Conservation (phyloP, 352 stramenopile genomes). For the Phytophthora rubi region DNA sequence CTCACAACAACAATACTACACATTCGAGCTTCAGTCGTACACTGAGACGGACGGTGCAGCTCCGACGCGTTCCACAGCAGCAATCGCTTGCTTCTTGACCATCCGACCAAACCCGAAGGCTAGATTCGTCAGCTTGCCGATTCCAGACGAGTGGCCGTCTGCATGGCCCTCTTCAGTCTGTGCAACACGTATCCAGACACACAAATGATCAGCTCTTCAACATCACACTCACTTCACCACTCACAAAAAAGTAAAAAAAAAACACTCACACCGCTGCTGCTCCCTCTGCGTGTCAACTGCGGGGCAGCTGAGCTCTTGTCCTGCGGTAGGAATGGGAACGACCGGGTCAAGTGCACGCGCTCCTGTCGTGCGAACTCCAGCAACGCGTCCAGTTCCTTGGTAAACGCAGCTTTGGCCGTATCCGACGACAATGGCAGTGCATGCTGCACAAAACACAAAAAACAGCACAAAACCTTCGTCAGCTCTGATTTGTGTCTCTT, state of each 20-base stretch:
- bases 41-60: constrained; percentile 58
- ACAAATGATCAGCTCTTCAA: neutral
- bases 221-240: neutral
- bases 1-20: neutral
- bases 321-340: constrained; percentile 65
- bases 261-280: constrained; percentile 22
- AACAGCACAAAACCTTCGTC: neutral
- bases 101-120: constrained; percentile 83
- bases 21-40: constrained; percentile 33
- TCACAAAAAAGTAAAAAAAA: neutral
- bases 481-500: neutral
- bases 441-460: constrained; percentile 43
- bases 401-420: constrained; percentile 52
- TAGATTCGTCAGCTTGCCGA: constrained; percentile 83
- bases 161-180: constrained; percentile 29
- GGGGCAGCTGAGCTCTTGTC: constrained; percentile 22
- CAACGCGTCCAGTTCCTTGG: constrained; percentile 61
- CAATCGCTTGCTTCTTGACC: constrained; percentile 87
- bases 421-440: constrained; percentile 57
- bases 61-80: constrained; percentile 77
- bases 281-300: constrained; percentile 23
- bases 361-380: constrained; percentile 55
- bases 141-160: constrained; percentile 30
- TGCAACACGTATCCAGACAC: neutral
- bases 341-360: constrained; percentile 56